Conservation (phyloP, 805 yeast species). For the Zygosaccharomyces pseudorouxii region DNA sequence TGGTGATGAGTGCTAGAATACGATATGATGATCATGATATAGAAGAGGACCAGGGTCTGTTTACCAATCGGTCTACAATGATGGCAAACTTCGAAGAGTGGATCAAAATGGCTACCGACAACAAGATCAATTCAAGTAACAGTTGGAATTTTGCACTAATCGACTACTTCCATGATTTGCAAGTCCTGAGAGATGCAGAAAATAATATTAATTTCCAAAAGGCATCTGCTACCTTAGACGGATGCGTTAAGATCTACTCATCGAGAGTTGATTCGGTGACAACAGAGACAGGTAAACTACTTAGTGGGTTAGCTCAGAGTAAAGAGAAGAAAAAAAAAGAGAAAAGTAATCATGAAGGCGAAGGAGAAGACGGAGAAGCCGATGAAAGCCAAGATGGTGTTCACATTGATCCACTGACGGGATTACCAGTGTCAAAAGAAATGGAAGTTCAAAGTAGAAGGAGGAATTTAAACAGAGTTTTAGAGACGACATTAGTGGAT, state of each 20-base stretch:
- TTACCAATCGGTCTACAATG: conserved; percentile 39
- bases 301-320: conserved; percentile 65
- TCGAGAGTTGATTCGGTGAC: conserved; percentile 91
- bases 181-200: conserved; percentile 68
- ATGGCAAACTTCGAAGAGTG: conserved; percentile 66
- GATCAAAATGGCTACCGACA: conserved; percentile 79
- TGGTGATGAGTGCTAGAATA: conserved; percentile 17
- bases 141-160: conserved; percentile 90
- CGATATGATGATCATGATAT: conserved; percentile 19
- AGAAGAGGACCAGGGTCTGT: conserved; percentile 24
- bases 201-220: conserved; percentile 78
- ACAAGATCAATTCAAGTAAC: conserved; percentile 76
- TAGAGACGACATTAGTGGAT: conserved; percentile 45
- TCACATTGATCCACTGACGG: conserved; percentile 33
- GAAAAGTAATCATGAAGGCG: conserved; percentile 26
- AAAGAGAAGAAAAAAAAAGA: conserved; percentile 24
- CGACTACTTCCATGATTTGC: conserved; percentile 84
- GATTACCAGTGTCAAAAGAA: conserved; percentile 31
- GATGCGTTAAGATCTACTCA: conserved; percentile 88
- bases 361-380: conserved; percentile 19
- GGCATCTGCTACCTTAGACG: conserved; percentile 89
- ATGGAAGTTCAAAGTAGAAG: conserved; percentile 23
- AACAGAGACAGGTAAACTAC: conserved; percentile 77
- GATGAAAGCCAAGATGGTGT: conserved; percentile 22
- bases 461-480: conserved; percentile 30